These are phyloP conservation scores for Ustilago shanxiensis DNA, from an alignment of 1,284 basidiomycete genomes.

Conservation along the genomic window DNA sequence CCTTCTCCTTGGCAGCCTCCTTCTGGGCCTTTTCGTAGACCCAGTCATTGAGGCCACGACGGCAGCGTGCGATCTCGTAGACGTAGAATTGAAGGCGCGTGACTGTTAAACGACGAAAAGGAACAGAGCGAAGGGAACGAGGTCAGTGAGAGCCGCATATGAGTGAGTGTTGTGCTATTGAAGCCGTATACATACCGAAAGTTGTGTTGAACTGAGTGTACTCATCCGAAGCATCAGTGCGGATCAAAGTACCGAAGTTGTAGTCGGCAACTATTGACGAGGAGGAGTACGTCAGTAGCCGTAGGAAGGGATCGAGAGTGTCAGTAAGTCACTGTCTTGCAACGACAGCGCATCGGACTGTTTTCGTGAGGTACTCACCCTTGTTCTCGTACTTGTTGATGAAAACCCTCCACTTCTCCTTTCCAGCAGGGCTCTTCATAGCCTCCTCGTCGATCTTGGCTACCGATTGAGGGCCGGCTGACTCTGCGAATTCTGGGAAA, in stretches of 20 bases:
- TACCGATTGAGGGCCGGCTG: conserved; percentile 77
- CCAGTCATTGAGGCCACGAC: conserved; percentile 88
- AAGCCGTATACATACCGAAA: conserved; percentile 78
- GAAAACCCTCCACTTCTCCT: conserved; percentile 91
- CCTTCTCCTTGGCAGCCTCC: conserved; percentile 60
- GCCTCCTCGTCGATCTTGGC: conserved; percentile 87
- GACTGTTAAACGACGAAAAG: conserved; percentile 55
- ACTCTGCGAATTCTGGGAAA: conserved; percentile 85
- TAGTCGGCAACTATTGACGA: conserved; percentile 80
- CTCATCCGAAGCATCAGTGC: conserved; percentile 82
- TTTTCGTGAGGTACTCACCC: too few relatives aligned
- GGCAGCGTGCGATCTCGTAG: conserved; percentile 93
- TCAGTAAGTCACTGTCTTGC: too few relatives aligned
- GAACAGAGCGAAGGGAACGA: background rate
- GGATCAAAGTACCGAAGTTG: conserved; percentile 96
- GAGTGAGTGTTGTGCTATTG: conserved; percentile 23
- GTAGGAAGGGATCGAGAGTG: background rate
- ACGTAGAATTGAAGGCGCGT: conserved; percentile 84
- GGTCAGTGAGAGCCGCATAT: conserved; percentile 2
- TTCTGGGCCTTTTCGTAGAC: conserved; percentile 72
- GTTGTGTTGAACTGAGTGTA: conserved; percentile 95
- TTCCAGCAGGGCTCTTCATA: conserved; percentile 92
- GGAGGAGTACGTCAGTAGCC: too few relatives aligned
- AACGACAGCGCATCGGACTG: too few relatives aligned
- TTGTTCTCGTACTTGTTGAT: conserved; percentile 80